Percentiles rank a stretch among this genome's conserved stretches.
These are phyloP conservation scores for Ceratocystis harringtonii DNA, from an alignment of 2,329 filamentous ascomycete species.

Conservation along the genomic window DNA sequence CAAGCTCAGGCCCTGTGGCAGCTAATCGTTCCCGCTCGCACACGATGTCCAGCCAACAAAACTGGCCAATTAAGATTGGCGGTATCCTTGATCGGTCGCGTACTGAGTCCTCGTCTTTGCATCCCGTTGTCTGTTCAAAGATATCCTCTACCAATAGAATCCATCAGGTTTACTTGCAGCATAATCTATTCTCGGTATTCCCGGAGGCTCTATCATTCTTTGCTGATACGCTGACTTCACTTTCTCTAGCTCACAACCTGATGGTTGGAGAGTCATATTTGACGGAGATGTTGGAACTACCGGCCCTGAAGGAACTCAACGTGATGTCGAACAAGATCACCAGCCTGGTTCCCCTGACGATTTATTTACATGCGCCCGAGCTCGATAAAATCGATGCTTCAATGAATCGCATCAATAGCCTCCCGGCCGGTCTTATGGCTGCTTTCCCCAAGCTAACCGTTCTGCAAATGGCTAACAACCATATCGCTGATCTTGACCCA, in stretches of 20 bases:
- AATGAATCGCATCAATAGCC: conserved; percentile 59
- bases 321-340: conserved; percentile 60
- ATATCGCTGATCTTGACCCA: conserved; percentile 55
- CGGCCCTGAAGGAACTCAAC: conserved; percentile 61
- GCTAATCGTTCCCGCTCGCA: conserved; percentile 35
- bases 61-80: conserved; percentile 42
- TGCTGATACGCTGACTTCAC: conserved; percentile 50
- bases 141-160: conserved; percentile 38
- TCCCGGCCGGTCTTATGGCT: conserved; percentile 48
- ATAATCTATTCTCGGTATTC: conserved; percentile 58
- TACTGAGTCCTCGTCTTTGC: conserved; percentile 45
- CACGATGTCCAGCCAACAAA: conserved; percentile 32
- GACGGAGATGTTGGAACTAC: conserved; percentile 50
- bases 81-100: conserved; percentile 56
- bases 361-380: conserved; percentile 54
- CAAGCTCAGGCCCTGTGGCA: conserved; percentile 20
- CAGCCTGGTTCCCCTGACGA: conserved; percentile 49
- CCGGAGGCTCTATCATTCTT: conserved; percentile 59
- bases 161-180: conserved; percentile 51
- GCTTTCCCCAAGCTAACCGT: conserved; percentile 56
- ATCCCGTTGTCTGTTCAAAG: conserved; percentile 41
- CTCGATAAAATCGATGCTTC: conserved; percentile 69
- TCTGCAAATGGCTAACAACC: conserved; percentile 65
- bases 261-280: conserved; percentile 52
- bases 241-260: conserved; percentile 65